Evolutionary conservation across 1,284 basidiomycete genomes (phyloP).

Genomic region (Dichomitus squalens): DNA sequence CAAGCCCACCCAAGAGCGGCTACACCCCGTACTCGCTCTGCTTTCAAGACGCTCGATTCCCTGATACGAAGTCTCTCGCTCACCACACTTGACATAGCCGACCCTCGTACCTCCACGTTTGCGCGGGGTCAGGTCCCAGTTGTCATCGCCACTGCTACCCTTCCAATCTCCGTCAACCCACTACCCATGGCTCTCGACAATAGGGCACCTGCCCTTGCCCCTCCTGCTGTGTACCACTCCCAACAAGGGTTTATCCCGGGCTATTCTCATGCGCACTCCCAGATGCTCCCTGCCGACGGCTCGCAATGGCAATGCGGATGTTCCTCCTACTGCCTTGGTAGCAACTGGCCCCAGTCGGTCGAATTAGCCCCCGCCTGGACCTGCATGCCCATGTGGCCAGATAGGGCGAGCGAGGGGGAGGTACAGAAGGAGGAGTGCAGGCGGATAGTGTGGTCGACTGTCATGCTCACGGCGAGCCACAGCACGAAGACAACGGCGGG

Average conservation of each 20-base stretch:
- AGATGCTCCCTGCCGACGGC: neutral
- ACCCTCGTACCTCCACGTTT: slow-evolving; percentile 47
- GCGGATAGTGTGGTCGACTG: slow-evolving; percentile 71
- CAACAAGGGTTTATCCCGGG: slow-evolving; percentile 1
- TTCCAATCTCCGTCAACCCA: neutral
- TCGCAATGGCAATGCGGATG: slow-evolving; percentile 48
- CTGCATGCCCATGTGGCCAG: slow-evolving; percentile 64
- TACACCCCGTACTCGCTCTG: slow-evolving; percentile 51
- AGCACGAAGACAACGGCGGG: slow-evolving; percentile 59
- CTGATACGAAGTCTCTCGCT: slow-evolving; percentile 64
- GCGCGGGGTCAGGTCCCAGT: slow-evolving; percentile 6
- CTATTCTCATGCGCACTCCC: neutral
- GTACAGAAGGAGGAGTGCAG: slow-evolving; percentile 71
- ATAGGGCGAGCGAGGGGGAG: slow-evolving; percentile 59
- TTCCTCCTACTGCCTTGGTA: slow-evolving; percentile 51
- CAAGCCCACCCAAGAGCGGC: slow-evolving; percentile 65
- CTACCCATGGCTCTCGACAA: neutral
- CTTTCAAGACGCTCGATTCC: slow-evolving; percentile 62
- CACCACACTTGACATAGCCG: slow-evolving; percentile 46
- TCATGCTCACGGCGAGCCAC: slow-evolving; percentile 64
- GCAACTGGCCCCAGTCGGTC: slow-evolving; percentile 47
- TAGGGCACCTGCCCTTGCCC: neutral
- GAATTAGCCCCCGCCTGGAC: slow-evolving; percentile 66
- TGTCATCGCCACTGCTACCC: slow-evolving; percentile 27
- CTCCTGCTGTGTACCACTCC: neutral